These are phyloP conservation scores for Bertia moriformis DNA, from an alignment of 2,329 filamentous ascomycete species.

Conservation along the genomic window DNA sequence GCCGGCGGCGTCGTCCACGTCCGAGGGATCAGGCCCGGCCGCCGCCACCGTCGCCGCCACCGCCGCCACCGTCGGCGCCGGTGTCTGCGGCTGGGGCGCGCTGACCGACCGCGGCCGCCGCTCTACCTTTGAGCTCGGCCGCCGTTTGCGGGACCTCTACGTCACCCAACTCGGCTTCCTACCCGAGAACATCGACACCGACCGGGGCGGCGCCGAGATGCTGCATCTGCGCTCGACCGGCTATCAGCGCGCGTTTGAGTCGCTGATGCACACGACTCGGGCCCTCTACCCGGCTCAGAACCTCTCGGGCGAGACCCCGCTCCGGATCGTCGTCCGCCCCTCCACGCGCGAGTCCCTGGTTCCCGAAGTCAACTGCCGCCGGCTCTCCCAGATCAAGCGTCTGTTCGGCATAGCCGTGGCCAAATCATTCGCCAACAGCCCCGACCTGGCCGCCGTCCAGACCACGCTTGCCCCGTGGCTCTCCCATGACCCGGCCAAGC, in stretches of 20 bases:
- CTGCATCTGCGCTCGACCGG: conserved; percentile 64
- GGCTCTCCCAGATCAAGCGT: conserved; percentile 29
- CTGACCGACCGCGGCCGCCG: conserved; percentile 62
- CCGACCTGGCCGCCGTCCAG: no score
- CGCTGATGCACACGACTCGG: conserved; percentile 60
- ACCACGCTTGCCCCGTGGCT: no score
- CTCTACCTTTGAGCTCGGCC: conserved; percentile 56
- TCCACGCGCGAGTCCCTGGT: conserved; percentile 18
- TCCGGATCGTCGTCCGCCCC: conserved; percentile 1
- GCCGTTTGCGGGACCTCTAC: conserved; percentile 56
- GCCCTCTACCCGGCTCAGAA: conserved; percentile 51
- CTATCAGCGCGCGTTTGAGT: conserved; percentile 63
- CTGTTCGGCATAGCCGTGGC: conserved; percentile 7
- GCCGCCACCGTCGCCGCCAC: conserved; percentile 55
- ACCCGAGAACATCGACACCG: conserved; percentile 33
- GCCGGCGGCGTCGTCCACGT: not conserved
- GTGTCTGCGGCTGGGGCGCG: conserved; percentile 66
- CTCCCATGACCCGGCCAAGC: no score
- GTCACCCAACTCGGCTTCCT: conserved; percentile 63
- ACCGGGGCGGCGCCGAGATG: conserved; percentile 32
- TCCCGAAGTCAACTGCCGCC: conserved; percentile 27
- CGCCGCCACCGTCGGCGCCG: no score
- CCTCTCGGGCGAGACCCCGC: conserved; percentile 7
- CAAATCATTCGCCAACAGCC: no score
- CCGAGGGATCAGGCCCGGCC: conserved; percentile 24